Evolutionary conservation across 441 rosid species (phyloP).

Genomic region (Bruguiera hainesii): DNA sequence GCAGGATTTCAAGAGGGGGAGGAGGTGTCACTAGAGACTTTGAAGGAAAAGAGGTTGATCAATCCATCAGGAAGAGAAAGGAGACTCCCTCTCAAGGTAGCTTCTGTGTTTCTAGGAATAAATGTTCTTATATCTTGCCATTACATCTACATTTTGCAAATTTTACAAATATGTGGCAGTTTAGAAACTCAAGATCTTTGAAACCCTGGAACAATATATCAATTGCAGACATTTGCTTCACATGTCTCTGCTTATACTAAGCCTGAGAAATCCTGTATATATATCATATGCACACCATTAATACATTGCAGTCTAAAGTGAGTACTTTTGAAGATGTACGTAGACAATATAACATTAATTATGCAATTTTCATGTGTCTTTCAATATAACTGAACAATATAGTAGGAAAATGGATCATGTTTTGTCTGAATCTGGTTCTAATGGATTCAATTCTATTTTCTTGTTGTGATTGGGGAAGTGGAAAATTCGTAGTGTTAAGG

Average conservation of each 20-base stretch:
- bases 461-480: neutral
- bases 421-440: neutral
- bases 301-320: too few species aligned
- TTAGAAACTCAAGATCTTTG: neutral
- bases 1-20: constrained; percentile 86
- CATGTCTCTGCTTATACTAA: neutral
- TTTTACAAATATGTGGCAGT: too few species aligned
- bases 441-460: neutral
- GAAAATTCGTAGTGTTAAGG: neutral
- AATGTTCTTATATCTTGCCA: too few species aligned
- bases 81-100: constrained; percentile 85
- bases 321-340: too few species aligned
- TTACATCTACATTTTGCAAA: too few species aligned
- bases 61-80: constrained; percentile 97
- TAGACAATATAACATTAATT: too few species aligned
- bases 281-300: too few species aligned
- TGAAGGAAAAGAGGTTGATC: constrained; percentile 73
- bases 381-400: neutral
- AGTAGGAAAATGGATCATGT: neutral
- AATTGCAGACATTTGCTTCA: neutral
- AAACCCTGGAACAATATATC: neutral
- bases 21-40: constrained; percentile 80
- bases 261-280: neutral
- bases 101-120: too few species aligned
- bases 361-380: neutral